Evolutionary conservation across 345 rosid species (phyloP).

Genomic region (Orychophragmus violaceus): DNA sequence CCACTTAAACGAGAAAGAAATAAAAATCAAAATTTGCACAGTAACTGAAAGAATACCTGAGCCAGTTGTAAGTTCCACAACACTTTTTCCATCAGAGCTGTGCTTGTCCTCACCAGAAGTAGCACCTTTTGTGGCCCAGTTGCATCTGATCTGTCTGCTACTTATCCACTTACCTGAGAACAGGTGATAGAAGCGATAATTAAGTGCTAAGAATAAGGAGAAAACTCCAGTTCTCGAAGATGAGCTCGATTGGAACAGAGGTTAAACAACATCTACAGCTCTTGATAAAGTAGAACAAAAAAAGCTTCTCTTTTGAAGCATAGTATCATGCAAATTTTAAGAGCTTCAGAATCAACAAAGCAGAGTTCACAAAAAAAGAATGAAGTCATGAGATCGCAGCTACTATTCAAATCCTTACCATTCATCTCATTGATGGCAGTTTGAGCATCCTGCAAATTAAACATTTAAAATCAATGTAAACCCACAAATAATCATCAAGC

Average conservation of each 20-base stretch:
- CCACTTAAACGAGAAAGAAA: neutral
- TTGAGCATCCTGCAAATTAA: conserved; percentile 76
- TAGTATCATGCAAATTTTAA: neutral
- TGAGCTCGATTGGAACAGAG: neutral
- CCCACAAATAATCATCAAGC: neutral
- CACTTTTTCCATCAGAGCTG: conserved; percentile 77
- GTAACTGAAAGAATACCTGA: conserved; percentile 42
- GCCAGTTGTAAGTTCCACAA: conserved; percentile 80
- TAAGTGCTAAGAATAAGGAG: neutral
- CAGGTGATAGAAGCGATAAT: neutral
- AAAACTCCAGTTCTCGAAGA: neutral
- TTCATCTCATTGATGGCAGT: conserved; percentile 87
- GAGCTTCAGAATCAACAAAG: neutral
- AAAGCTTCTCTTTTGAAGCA: neutral
- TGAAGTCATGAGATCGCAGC: neutral
- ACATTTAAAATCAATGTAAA: neutral
- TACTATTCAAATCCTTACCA: conserved; percentile 45
- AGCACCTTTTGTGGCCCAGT: too few species aligned
- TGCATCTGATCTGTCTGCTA: too few species aligned
- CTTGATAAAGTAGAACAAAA: too few species aligned
- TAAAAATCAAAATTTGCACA: neutral
- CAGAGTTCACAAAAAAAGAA: neutral
- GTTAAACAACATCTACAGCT: neutral
- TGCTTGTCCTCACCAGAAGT: too few species aligned
- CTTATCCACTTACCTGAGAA: conserved; percentile 89